Evolutionary conservation across 495 filamentous ascomycete species (phyloP), one percentile per base, ranked within the genome.

Genomic region (Clohesyomyces aquaticus): DNA sequence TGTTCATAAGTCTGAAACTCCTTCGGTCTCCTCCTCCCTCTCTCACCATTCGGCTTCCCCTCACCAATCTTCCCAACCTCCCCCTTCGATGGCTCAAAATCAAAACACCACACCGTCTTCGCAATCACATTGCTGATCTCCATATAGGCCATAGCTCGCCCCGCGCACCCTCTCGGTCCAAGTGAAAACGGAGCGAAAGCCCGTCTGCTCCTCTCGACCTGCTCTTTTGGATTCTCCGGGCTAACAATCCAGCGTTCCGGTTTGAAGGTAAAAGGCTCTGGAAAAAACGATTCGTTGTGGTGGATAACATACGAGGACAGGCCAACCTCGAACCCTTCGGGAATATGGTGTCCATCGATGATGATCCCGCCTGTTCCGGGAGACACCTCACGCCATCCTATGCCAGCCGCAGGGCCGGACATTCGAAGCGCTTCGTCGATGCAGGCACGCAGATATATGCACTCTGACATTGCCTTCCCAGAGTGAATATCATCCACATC

Each of bases 391-490:
- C 51, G 28, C 22, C 18, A 28, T 4, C 35, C 12, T 2, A 29
- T 42, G 4, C 28, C 26, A 41, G n/a, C 32, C 10, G 41, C 32
- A 19, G 51, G 28, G 27, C 55, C 87, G 78, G 46, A 87, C 75
- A 57, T 47, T 9, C 54, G 65, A 83, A 85, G 14, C 82, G 85
- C 53, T 79, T 81, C 9, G 86, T 57, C 38, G 3, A 52, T 57
- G 41, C 54, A 57, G 12, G 54, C 54, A 2, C 42, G 38, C 1
- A 57, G 75, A 60, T 83, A 88, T 22, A 65, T 56, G 42, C 82
- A 80, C 22, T 76, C 72, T 6, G 55, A 79, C 2, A 82, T 79
- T 32, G 61, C 57, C 9, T 72, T 72, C 9, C 27, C 51, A 22
- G 46, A 49, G 46, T 49, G 46, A 22, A 49, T 28, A 41, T 55